Percentiles rank a stretch among this genome's conserved stretches.
These are phyloP conservation scores for Dendrobium chrysotoxum DNA, from an alignment of 106 monocot species.

Conservation along the genomic window DNA sequence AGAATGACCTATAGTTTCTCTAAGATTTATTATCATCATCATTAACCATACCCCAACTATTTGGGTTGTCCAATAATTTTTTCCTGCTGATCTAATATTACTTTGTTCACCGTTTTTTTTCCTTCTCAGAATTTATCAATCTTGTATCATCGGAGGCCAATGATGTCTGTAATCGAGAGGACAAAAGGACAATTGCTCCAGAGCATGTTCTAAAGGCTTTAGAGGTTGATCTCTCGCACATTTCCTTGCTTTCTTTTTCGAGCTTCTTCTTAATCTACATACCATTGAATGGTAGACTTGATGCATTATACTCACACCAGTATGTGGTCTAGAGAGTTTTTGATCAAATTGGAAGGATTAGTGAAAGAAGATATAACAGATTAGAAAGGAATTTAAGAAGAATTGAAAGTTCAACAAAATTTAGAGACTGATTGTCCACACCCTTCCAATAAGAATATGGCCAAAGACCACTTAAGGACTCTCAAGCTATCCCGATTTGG, in stretches of 20 bases:
- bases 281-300: too few species aligned
- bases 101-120: background rate
- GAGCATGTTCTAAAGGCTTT: slow-evolving; percentile 98
- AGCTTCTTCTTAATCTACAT: too few species aligned
- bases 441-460: background rate
- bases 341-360: too few species aligned
- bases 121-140: slow-evolving; percentile 84
- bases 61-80: background rate
- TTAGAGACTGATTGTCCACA: background rate
- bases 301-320: background rate
- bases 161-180: slow-evolving; percentile 90
- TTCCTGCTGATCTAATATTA: background rate
- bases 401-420: background rate
- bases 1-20: background rate
- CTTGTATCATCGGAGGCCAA: slow-evolving; percentile 96
- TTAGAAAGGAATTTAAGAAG: background rate
- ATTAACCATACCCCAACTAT: background rate
- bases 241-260: background rate
- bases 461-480: too few species aligned
- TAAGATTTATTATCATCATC: background rate
- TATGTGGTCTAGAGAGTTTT: background rate
- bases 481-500: too few species aligned
- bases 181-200: slow-evolving; percentile 92
- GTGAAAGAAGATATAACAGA: background rate
- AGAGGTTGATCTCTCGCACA: slow-evolving; percentile 35